These are phyloP conservation scores for Rubus parviflorus DNA, from an alignment of 306 rosid genomes.

Conservation along the genomic window DNA sequence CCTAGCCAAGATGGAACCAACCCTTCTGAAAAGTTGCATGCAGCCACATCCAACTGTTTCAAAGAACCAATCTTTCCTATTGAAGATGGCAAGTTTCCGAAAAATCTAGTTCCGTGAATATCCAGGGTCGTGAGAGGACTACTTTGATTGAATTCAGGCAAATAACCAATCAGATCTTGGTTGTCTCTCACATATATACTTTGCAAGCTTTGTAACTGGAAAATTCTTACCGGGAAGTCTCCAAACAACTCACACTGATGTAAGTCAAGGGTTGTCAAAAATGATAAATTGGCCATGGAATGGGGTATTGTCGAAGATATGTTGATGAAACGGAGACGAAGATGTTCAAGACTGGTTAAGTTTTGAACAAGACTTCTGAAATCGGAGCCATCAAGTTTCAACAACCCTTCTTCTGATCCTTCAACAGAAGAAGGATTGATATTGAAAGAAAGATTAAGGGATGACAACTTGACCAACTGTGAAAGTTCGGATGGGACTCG, in stretches of 20 bases:
- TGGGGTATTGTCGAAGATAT: slow-evolving; percentile 5
- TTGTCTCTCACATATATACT: background rate
- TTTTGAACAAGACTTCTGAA: background rate
- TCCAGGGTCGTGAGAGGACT: background rate
- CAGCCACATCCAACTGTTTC: background rate
- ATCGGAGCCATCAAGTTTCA: background rate
- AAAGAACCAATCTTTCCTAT: background rate
- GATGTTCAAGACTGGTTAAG: background rate
- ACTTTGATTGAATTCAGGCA: slow-evolving; percentile 3
- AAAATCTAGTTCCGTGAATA: background rate
- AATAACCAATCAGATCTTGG: background rate
- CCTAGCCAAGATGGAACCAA: too few relatives aligned
- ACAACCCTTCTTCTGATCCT: background rate
- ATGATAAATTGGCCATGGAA: background rate
- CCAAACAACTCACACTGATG: background rate
- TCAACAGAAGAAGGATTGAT: background rate
- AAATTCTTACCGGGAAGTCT: slow-evolving; percentile 6
- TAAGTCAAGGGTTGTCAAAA: background rate
- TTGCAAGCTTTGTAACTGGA: background rate
- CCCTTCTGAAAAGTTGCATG: background rate
- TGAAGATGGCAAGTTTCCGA: background rate
- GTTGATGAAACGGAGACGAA: background rate
- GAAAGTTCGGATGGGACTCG: background rate
- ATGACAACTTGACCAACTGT: background rate
- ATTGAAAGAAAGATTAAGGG: background rate